Conservation (phyloP, 2,329 filamentous ascomycete genomes). For the Diaporthe longicolla region DNA sequence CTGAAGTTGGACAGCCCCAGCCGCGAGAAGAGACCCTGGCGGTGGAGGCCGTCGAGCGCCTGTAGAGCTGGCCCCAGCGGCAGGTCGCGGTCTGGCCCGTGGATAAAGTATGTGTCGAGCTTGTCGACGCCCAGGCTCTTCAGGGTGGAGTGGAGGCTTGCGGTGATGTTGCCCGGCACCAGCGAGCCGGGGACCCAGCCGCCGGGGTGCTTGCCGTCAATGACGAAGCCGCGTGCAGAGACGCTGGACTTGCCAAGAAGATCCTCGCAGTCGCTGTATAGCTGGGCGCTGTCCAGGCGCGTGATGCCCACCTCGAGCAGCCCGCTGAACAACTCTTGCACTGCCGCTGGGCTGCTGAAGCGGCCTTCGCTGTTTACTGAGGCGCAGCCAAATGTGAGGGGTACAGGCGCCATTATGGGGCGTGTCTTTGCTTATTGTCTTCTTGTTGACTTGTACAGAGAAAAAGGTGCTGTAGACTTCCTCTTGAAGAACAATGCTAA, state of each 20-base stretch:
- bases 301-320: constrained; percentile 22
- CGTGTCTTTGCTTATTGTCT: background rate
- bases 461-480: background rate
- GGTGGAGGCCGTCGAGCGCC: constrained; percentile 4
- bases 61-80: background rate
- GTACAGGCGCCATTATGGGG: background rate
- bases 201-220: constrained; percentile 35
- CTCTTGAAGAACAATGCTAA: background rate
- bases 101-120: constrained; percentile 6
- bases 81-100: background rate
- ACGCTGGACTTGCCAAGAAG: constrained; percentile 20
- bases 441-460: background rate
- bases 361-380: background rate
- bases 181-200: constrained; percentile 31
- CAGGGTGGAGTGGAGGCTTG: background rate
- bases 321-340: constrained; percentile 1
- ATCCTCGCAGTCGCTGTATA: constrained; percentile 36
- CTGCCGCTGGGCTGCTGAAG: background rate
- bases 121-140: background rate
- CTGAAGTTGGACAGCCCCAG: constrained; percentile 1
- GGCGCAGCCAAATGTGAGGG: constrained; percentile 2
- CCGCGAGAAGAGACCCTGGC: constrained; percentile 3
- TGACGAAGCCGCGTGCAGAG: constrained; percentile 22
- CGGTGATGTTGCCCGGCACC: constrained; percentile 3
- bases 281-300: constrained; percentile 35